Percentiles rank a stretch among this genome's conserved stretches.
Evolutionary conservation across 306 rosid genomes (phyloP).

Genomic region (Ziziphus jujuba): DNA sequence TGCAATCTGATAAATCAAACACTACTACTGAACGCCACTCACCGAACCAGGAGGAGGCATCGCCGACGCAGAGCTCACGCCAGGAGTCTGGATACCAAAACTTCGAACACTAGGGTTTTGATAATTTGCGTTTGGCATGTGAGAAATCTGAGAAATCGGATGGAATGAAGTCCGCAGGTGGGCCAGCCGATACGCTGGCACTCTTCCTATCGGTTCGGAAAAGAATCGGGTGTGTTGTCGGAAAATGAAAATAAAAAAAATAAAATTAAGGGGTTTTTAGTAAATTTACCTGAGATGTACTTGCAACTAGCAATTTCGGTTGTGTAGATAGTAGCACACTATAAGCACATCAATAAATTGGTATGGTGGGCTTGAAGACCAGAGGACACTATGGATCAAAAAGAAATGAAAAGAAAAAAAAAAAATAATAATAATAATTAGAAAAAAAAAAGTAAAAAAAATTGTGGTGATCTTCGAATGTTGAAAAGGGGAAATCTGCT

Average conservation of each 20-base stretch:
- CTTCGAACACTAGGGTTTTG: constrained; percentile 46
- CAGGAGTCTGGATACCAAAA: constrained; percentile 71
- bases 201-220: too few relatives aligned
- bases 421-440: too few relatives aligned
- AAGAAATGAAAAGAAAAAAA: neutral
- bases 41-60: constrained; percentile 42
- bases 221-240: too few relatives aligned
- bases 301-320: too few relatives aligned
- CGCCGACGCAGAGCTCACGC: constrained; percentile 44
- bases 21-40: constrained; percentile 18
- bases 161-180: constrained; percentile 78
- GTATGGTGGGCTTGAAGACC: constrained; percentile 18
- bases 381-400: constrained; percentile 44
- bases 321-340: too few relatives aligned
- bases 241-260: too few relatives aligned
- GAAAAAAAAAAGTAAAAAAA: too few relatives aligned
- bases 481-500: constrained; percentile 27
- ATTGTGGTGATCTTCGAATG: constrained; percentile 2
- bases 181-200: constrained; percentile 38
- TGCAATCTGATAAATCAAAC: too few relatives aligned
- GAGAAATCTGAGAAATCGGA: constrained; percentile 71
- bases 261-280: too few relatives aligned
- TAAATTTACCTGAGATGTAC: too few relatives aligned
- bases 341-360: constrained; percentile 12
- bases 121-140: constrained; percentile 41